Evolutionary conservation across 2,329 filamentous ascomycete species (phyloP).

Genomic region (Bipolaris sorokiniana): DNA sequence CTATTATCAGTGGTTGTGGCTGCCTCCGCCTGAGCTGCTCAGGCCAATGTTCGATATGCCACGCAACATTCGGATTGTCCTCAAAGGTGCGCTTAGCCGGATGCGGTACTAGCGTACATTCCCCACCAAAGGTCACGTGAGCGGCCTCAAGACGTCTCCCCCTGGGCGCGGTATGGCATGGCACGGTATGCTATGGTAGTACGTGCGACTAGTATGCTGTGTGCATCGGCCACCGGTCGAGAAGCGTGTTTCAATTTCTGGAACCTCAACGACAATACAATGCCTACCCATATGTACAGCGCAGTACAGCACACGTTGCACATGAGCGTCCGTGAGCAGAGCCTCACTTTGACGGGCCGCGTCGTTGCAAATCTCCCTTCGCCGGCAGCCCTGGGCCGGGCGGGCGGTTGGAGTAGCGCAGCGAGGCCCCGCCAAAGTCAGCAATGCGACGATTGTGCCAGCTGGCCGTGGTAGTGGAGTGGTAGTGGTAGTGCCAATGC

Average conservation of each 20-base stretch:
- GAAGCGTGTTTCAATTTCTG: constrained; percentile 13
- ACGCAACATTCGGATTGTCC: constrained; percentile 34
- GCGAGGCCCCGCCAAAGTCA: constrained; percentile 38
- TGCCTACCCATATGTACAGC: background rate
- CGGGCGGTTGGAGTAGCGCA: constrained; percentile 27
- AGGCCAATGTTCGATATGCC: constrained; percentile 48
- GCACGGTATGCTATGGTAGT: no score
- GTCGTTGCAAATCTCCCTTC: constrained; percentile 23
- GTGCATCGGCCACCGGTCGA: no score
- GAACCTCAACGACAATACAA: constrained; percentile 1
- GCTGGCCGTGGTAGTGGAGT: constrained; percentile 32
- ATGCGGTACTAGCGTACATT: constrained; percentile 17
- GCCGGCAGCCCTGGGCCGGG: constrained; percentile 28
- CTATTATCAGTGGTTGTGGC: constrained; percentile 29
- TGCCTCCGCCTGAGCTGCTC: constrained; percentile 38
- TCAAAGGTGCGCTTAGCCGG: constrained; percentile 14
- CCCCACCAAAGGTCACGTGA: constrained; percentile 18
- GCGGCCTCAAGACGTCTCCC: constrained; percentile 9
- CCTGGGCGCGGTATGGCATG: constrained; percentile 14
- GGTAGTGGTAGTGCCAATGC: constrained; percentile 15
- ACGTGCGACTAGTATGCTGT: no score
- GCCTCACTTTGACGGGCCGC: constrained; percentile 32
- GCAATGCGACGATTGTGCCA: constrained; percentile 39
- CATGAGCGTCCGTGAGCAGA: constrained; percentile 24
- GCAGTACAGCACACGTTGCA: background rate